These are phyloP conservation scores for Leccinum broughii DNA, from an alignment of 768 basidiomycete genomes.

Conservation along the genomic window DNA sequence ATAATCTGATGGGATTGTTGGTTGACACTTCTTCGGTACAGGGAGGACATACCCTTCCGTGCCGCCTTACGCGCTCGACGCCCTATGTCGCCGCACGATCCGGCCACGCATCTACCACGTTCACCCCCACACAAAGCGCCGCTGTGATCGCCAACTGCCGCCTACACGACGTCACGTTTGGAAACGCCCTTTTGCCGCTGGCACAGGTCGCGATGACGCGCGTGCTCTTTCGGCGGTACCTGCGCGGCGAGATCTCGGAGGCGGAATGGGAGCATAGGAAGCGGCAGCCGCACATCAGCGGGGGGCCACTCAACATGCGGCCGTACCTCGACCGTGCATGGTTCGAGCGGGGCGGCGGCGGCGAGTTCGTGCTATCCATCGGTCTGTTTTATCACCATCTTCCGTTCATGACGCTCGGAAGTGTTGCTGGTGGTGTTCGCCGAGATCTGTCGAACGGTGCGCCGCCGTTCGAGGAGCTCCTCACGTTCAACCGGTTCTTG, in stretches of 20 bases:
- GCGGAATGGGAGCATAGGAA: conserved; percentile 54
- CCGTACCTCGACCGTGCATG: conserved; percentile 49
- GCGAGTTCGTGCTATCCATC: conserved; percentile 45
- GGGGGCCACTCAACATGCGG: conserved; percentile 24
- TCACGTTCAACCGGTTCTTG: conserved; percentile 49
- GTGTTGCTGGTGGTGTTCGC: not conserved
- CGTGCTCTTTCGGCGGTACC: conserved; percentile 46
- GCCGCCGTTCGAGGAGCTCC: conserved; percentile 43
- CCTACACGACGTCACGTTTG: conserved; percentile 47
- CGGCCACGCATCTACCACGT: conserved; percentile 18
- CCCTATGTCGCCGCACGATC: conserved; percentile 39
- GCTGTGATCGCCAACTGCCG: conserved; percentile 42
- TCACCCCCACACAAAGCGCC: conserved; percentile 33
- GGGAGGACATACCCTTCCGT: conserved; percentile 61
- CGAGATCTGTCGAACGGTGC: conserved; percentile 9
- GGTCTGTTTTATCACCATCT: conserved; percentile 44
- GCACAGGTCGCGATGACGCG: conserved; percentile 55
- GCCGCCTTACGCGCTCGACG: conserved; percentile 39
- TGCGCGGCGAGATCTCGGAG: conserved; percentile 47
- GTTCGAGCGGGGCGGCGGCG: conserved; percentile 45
- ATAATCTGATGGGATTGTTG: not conserved
- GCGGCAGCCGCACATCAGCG: not conserved
- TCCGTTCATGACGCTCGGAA: conserved; percentile 47
- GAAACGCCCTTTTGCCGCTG: conserved; percentile 48
- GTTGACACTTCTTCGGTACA: conserved; percentile 22